Evolutionary conservation across 1,284 basidiomycete genomes (phyloP), one percentile per base, ranked within the genome.

Genomic region (Cryptococcus amylolentus): DNA sequence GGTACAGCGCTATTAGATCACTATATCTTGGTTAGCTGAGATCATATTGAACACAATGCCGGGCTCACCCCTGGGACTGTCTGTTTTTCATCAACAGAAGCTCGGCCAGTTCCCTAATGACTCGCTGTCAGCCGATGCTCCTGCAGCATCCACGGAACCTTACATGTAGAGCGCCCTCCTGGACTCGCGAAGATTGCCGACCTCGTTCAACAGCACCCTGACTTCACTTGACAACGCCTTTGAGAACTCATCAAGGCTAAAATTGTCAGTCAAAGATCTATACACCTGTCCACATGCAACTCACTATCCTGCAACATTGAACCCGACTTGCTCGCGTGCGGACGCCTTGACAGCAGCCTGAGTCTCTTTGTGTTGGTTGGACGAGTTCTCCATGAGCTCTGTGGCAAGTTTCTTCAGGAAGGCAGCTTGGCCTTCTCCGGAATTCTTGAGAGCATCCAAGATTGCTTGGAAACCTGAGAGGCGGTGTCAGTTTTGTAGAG

Each of bases 261-360:
- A 14, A 20, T 41, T 6, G 13, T 43, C 46, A 41, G 9, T 13
- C n/a, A 16, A 7, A 18, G 20, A 12, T 12, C 26, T n/a, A 37
- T 35, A 4, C 7, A 16, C 6, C 48, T 5, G 12, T n/a, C 38
- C 16, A 9, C 10, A 16, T 37, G 37, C 27, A 44, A 65, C 66
- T 65, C 49, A 70, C 66, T 77, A 77, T 60, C 75, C 75, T 37
- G 72, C 66, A 41, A 78, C 55, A 52, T 78, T 78, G 70, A 77
- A 78, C 3, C 70, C 75, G 41, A 78, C 72, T 56, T 78, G 75
- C 55, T 78, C 75, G 42, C 75, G 58, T 9, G 75, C 72, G 49
- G 66, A 63, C n/a, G 55, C 55, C 61, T 75, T 71, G 18, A 66
- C 62, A 7, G 66, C 72, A 12, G 67, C 63, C 52, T 74, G 68